Evolutionary conservation across 805 yeast species (phyloP), one percentile per base, ranked within the genome.

Genomic region (Wickerhamiella nectarea): DNA sequence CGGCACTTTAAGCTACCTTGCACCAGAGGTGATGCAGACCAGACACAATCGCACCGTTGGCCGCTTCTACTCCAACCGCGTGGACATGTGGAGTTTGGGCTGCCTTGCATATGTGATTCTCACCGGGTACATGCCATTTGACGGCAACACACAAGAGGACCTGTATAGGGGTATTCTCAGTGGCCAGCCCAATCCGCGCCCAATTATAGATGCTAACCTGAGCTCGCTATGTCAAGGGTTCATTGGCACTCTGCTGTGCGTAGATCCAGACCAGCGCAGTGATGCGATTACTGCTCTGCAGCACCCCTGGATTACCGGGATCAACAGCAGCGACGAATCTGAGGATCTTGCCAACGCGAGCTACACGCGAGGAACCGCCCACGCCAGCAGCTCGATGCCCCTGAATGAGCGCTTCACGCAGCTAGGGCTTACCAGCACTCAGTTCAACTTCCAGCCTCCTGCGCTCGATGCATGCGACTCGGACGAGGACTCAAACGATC

Each of bases 51-150:
- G 53, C 56, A 51, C 47, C 60, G 15, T 18, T 2, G 33, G 22
- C 17, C 33, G 36, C 17, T 43, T 43, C 41, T 91, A 91, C 56
- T 84, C 95, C 2, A 78, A 81, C 31, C 70, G 83, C 46, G 97
- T 91, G 12, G 99, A 91, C 59, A 84, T 91, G 72, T 91, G 99
- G 99, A 85, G 96, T 1, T 70, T 91, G 45, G 99, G 98, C 0
- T 91, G 99, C 61, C 64, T 91, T 21, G 80, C 86, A 0, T 91
- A 86, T 64, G 98, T 91, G 3, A 76, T 89, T 19, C 61, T 91
- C 43, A 89, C 98, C 0, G 89, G 91, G 0, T 95, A 85, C 68
- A 66, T 89, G 48, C 99, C 99, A 6, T 91, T 91, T 59, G 85
- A 89, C 58, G 96, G 96, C 1, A 72, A 78, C 42, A 84, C 95